phyloP scores from a whole-genome alignment of 192 early-diverging fungal genomes.

The Coemansia guatemalensis region DNA sequence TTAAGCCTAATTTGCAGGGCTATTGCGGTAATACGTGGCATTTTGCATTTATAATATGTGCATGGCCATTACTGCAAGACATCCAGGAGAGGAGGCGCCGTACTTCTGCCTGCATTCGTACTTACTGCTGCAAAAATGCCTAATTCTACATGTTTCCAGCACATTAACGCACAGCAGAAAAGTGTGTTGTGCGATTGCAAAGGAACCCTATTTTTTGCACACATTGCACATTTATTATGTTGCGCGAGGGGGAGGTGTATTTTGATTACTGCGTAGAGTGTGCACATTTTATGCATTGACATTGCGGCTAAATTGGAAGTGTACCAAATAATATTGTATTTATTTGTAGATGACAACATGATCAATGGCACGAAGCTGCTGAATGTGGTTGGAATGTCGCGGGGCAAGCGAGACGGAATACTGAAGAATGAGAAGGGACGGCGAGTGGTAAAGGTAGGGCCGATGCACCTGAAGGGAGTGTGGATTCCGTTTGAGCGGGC shows the following conservation, averaged over 20 bases:
- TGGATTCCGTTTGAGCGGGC: slow-evolving; percentile 76
- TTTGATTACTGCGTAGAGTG: neutral
- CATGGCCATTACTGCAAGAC: neutral
- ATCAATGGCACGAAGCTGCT: slow-evolving; percentile 86
- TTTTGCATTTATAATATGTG: neutral
- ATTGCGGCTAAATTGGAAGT: neutral
- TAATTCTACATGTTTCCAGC: neutral
- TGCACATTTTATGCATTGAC: neutral
- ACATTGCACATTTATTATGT: slow-evolving; percentile 14
- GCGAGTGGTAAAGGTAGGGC: slow-evolving; percentile 81
- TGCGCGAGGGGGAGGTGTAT: neutral
- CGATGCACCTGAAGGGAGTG: slow-evolving; percentile 86
- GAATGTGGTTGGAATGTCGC: slow-evolving; percentile 85
- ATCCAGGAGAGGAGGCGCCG: neutral
- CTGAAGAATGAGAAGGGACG: slow-evolving; percentile 86
- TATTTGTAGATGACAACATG: slow-evolving; percentile 73
- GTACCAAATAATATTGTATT: neutral
- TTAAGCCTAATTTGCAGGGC: neutral
- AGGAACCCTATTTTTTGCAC: neutral
- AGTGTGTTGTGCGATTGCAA: neutral
- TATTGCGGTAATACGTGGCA: slow-evolving; percentile 5
- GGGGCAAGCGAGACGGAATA: slow-evolving; percentile 82
- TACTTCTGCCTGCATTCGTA: slow-evolving; percentile 10
- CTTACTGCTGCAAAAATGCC: slow-evolving; percentile 7
- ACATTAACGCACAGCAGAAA: neutral